These are phyloP conservation scores for Neckera pumila DNA, from an alignment of 225 moss, liverwort and hornwort species.

Conservation along the genomic window DNA sequence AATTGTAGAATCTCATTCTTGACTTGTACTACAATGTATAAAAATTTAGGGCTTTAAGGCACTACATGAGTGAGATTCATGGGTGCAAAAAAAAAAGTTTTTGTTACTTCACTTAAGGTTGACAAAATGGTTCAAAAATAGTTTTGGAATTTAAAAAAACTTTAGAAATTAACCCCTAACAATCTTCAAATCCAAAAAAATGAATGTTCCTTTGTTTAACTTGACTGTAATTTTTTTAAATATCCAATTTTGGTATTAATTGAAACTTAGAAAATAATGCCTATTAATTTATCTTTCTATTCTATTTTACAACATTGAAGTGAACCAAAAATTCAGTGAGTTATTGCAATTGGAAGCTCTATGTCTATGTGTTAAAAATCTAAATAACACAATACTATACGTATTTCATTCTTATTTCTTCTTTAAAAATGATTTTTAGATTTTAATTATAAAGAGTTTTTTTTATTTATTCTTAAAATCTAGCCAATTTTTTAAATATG, in stretches of 20 bases:
- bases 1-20: too few species aligned
- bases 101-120: too few species aligned
- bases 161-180: too few species aligned
- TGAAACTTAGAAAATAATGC: neutral
- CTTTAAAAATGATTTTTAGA: too few species aligned
- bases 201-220: neutral
- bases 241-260: neutral
- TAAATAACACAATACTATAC: neutral
- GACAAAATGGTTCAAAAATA: accelerated
- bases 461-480: too few species aligned
- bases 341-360: neutral
- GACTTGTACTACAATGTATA: too few species aligned
- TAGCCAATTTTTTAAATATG: neutral
- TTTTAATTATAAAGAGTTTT: neutral
- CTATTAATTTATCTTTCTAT: neutral
- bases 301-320: neutral
- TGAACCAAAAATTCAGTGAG: neutral
- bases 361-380: accelerated
- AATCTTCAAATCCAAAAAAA: neutral
- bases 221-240: neutral
- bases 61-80: too few species aligned
- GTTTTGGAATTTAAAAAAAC: too few species aligned
- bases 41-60: too few species aligned
- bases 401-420: too few species aligned
- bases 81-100: too few species aligned